A percentile compares a stretch with the other conserved stretches of the same genome.
phyloP scores from a whole-genome alignment of 1,284 basidiomycete species.

The Ustilago crameri region DNA sequence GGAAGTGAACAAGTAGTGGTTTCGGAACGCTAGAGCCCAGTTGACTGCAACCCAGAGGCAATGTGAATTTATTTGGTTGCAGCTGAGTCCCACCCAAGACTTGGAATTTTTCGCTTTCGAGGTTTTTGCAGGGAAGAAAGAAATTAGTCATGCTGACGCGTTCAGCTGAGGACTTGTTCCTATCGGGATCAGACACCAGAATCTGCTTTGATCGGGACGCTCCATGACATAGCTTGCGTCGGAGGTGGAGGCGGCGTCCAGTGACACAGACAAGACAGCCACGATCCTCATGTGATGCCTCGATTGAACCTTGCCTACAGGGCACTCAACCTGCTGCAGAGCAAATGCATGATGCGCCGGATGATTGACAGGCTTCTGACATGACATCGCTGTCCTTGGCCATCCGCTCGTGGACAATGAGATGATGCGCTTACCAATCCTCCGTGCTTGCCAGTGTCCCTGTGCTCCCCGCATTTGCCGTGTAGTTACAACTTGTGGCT shows the following conservation, averaged over 20 bases:
- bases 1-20: neutral
- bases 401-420: neutral
- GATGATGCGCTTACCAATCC: slow-evolving; percentile 19
- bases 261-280: neutral
- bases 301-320: neutral
- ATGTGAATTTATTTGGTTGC: neutral
- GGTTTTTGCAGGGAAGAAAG: neutral
- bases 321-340: neutral
- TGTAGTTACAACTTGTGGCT: too few species aligned
- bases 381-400: slow-evolving; percentile 4
- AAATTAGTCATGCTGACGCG: slow-evolving; percentile 27
- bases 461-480: too few species aligned
- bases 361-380: slow-evolving; percentile 13
- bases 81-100: neutral
- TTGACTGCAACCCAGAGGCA: neutral
- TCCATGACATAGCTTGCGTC: slow-evolving; percentile 27
- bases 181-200: neutral
- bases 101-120: slow-evolving; percentile 13
- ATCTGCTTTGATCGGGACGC: slow-evolving; percentile 31
- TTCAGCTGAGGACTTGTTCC: too few species aligned
- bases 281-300: slow-evolving; percentile 9
- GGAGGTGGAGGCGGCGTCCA: slow-evolving; percentile 2
- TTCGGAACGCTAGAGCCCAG: neutral
- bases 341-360: slow-evolving; percentile 12
- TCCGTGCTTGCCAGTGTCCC: too few species aligned